These are phyloP conservation scores for Polyporus tsugae DNA, from an alignment of 1,284 basidiomycete species.

Conservation along the genomic window DNA sequence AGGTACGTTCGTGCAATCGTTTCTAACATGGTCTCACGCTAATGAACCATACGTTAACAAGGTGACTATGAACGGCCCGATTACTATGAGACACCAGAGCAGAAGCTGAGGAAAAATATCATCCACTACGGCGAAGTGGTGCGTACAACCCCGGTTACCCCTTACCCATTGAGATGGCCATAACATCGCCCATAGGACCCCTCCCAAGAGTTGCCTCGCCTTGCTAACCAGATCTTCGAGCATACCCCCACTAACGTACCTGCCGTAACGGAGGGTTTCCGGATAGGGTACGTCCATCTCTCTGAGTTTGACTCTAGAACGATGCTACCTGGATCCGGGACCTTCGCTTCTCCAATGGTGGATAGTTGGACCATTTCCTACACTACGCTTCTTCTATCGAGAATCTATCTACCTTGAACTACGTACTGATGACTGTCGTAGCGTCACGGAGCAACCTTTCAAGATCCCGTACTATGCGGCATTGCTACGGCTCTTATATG, in stretches of 20 bases:
- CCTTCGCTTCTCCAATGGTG: background rate
- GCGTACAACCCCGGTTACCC: conserved; percentile 43
- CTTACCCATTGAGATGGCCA: conserved; percentile 8
- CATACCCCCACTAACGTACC: conserved; percentile 64
- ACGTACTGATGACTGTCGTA: conserved; percentile 33
- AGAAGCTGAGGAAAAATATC: conserved; percentile 74
- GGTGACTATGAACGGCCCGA: conserved; percentile 69
- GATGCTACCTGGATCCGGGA: background rate
- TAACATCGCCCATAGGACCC: conserved; percentile 60
- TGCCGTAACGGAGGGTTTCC: conserved; percentile 77
- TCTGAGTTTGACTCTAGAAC: background rate
- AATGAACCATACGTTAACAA: conserved; percentile 20
- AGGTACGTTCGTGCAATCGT: conserved; percentile 49
- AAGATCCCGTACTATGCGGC: conserved; percentile 91
- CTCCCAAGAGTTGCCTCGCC: conserved; percentile 70
- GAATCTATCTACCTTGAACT: background rate
- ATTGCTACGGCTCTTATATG: conserved; percentile 77
- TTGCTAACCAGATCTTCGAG: conserved; percentile 71
- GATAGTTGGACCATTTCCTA: background rate
- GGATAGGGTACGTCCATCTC: conserved; percentile 64
- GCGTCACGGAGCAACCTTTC: conserved; percentile 89
- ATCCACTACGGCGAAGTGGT: conserved; percentile 87
- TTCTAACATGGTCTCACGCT: background rate
- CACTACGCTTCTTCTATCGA: background rate
- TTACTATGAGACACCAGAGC: conserved; percentile 73